These are phyloP conservation scores for Cymbopogon flexuosus DNA, from an alignment of 202 grass and related monocot genomes.

Conservation along the genomic window DNA sequence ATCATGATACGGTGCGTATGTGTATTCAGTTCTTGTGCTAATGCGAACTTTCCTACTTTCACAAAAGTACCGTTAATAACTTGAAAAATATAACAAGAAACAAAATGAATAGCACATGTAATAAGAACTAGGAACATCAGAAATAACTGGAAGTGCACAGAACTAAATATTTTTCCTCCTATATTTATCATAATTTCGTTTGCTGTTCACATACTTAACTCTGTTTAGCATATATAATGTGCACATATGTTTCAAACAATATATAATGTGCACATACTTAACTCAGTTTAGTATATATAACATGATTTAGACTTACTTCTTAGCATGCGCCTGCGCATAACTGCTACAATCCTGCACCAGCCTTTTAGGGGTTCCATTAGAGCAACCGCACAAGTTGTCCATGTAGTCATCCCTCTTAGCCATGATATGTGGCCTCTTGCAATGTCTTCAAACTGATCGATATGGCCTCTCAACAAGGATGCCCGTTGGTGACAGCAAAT, in stretches of 20 bases:
- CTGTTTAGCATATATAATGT: neutral
- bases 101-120: neutral
- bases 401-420: constrained; percentile 11
- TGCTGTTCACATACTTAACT: neutral
- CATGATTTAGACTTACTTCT: constrained; percentile 42
- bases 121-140: neutral
- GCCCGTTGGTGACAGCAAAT: constrained; percentile 1
- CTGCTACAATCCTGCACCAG: constrained; percentile 1
- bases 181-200: neutral
- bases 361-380: constrained; percentile 34
- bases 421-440: constrained; percentile 7
- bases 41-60: constrained; percentile 29
- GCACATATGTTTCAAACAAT: neutral
- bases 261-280: neutral
- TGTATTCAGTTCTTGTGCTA: constrained; percentile 40
- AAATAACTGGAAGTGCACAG: neutral
- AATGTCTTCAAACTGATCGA: constrained; percentile 11
- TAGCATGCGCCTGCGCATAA: constrained; percentile 23
- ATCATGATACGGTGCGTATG: constrained; percentile 55
- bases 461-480: neutral
- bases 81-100: neutral
- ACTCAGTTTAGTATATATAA: neutral
- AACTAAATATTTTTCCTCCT: neutral
- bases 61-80: neutral
- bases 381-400: neutral